Conservation (phyloP, 768 basidiomycete genomes). For the Lactifluus echinatus region DNA sequence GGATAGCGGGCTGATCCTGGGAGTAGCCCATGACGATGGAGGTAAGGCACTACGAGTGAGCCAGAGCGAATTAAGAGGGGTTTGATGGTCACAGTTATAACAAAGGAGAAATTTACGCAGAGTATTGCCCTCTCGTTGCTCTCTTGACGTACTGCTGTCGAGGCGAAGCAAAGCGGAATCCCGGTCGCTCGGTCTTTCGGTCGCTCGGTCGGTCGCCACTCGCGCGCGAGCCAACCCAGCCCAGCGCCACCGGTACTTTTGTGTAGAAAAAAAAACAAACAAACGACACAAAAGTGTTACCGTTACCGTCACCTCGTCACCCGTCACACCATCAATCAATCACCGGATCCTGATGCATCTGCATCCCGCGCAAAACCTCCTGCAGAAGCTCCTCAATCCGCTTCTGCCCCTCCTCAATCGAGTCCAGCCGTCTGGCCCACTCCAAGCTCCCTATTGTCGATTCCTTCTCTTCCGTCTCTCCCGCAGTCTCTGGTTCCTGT, state of each 20-base stretch:
- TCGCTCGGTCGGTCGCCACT: not conserved
- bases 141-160: not conserved
- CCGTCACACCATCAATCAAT: too few species aligned
- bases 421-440: constrained; percentile 31
- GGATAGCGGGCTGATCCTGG: constrained; percentile 14
- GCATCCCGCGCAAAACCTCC: constrained; percentile 9
- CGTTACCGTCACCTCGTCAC: not conserved
- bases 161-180: constrained; percentile 4
- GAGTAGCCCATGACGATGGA: constrained; percentile 14
- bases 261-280: not conserved
- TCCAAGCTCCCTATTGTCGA: constrained; percentile 25
- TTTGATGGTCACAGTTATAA: not conserved
- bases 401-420: constrained; percentile 38
- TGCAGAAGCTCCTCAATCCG: constrained; percentile 40
- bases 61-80: not conserved
- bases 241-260: not conserved
- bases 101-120: not conserved
- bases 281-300: not conserved
- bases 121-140: not conserved
- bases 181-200: constrained; percentile 2
- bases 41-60: constrained; percentile 1
- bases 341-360: not conserved
- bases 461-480: constrained; percentile 26
- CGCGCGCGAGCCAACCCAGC: not conserved
- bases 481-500: constrained; percentile 9